Percentiles rank a stretch among this genome's conserved stretches.
Evolutionary conservation across 2,329 filamentous ascomycete genomes (phyloP).

Genomic region (Trichocomaceae sp.): DNA sequence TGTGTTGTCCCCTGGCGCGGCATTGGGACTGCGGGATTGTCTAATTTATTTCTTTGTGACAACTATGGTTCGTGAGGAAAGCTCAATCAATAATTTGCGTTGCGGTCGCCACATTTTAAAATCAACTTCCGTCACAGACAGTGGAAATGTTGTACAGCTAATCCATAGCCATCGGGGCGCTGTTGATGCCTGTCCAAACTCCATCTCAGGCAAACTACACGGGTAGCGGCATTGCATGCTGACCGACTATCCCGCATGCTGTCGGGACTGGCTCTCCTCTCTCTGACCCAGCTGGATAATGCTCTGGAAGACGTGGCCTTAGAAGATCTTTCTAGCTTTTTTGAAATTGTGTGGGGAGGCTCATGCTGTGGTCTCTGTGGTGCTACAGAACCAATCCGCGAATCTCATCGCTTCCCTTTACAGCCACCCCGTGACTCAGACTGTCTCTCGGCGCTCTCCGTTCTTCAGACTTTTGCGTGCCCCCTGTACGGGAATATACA

Average conservation of each 20-base stretch:
- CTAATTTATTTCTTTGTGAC: slow-evolving; percentile 4
- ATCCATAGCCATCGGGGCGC: slow-evolving; percentile 1
- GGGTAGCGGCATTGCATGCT: slow-evolving; percentile 7
- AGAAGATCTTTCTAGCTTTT: slow-evolving; percentile 8
- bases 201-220: slow-evolving; percentile 1
- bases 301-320: slow-evolving; percentile 8
- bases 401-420: slow-evolving; percentile 10
- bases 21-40: neutral
- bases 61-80: neutral
- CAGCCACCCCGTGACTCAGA: slow-evolving; percentile 1
- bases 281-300: slow-evolving; percentile 5
- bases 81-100: neutral
- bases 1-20: neutral
- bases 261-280: slow-evolving; percentile 1
- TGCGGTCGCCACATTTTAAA: neutral
- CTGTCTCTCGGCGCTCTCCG: neutral
- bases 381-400: slow-evolving; percentile 6
- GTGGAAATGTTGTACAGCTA: slow-evolving; percentile 5
- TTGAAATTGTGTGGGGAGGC: slow-evolving; percentile 7
- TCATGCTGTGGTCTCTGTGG: slow-evolving; percentile 11
- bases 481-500: neutral
- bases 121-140: neutral
- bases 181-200: neutral
- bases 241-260: slow-evolving; percentile 7
- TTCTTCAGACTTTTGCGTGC: neutral